Conservation (phyloP, 768 basidiomycete genomes). For the Tephrocybe sp. region DNA sequence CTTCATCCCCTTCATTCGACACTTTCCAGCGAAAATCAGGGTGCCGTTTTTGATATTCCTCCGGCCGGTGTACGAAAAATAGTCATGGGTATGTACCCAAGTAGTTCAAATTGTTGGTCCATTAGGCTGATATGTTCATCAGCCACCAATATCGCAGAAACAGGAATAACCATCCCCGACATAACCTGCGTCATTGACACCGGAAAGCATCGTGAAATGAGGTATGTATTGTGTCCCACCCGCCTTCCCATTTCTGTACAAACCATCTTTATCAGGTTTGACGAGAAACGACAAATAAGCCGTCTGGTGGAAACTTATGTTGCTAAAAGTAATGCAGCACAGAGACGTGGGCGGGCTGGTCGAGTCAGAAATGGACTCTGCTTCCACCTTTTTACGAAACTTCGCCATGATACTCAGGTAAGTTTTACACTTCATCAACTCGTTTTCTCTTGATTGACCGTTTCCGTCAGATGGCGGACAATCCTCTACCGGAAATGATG, state of each 20-base stretch:
- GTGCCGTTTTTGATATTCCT: constrained; percentile 87
- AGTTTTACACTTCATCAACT: neutral
- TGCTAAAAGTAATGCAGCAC: constrained; percentile 88
- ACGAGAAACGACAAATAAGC: constrained; percentile 96
- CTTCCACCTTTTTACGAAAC: constrained; percentile 94
- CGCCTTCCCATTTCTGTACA: neutral
- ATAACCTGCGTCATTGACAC: constrained; percentile 96
- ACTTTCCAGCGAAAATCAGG: constrained; percentile 88
- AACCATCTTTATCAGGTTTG: constrained; percentile 57
- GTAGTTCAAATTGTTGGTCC: neutral
- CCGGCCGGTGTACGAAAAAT: constrained; percentile 84
- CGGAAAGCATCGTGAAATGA: constrained; percentile 94
- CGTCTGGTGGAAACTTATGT: constrained; percentile 90
- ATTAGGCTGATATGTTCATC: constrained; percentile 3
- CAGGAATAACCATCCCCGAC: constrained; percentile 97
- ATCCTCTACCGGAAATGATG: constrained; percentile 94
- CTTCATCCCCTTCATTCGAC: constrained; percentile 91
- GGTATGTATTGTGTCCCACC: constrained; percentile 42
- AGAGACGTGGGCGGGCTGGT: constrained; percentile 87
- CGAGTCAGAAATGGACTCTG: constrained; percentile 88
- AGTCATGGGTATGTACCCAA: constrained; percentile 70
- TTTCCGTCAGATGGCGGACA: constrained; percentile 70
- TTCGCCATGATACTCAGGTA: constrained; percentile 77
- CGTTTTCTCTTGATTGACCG: neutral
- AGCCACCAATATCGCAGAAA: constrained; percentile 96